Percentiles rank a stretch among this genome's conserved stretches.
Evolutionary conservation across 2,329 filamentous ascomycete species (phyloP).

Genomic region (Fusarium virguliforme): DNA sequence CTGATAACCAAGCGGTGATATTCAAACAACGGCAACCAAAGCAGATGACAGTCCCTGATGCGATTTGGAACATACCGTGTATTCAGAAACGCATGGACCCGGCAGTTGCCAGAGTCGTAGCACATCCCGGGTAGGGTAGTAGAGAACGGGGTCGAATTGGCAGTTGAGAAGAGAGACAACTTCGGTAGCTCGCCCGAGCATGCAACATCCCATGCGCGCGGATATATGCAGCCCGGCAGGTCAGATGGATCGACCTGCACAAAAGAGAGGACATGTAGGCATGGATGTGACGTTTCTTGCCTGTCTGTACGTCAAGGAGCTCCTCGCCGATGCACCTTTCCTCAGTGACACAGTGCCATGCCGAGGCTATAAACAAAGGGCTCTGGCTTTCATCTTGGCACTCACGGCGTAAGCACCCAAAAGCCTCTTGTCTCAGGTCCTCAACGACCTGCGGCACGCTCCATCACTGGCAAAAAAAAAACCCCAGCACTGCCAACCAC

Average conservation of each 20-base stretch:
- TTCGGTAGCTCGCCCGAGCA: not conserved
- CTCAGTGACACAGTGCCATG: not conserved
- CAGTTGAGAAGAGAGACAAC: not conserved
- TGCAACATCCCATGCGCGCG: constrained; percentile 4
- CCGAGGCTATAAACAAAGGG: constrained; percentile 1
- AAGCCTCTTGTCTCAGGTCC: not conserved
- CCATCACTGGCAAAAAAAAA: not conserved
- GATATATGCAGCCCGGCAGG: not conserved
- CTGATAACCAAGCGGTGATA: not conserved
- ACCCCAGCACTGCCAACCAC: not conserved
- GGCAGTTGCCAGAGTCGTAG: not conserved
- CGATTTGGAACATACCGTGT: not conserved
- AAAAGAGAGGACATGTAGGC: not conserved
- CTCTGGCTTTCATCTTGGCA: not conserved
- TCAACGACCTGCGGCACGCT: not conserved
- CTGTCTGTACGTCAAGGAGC: not conserved
- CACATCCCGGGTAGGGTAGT: not conserved
- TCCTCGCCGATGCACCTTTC: not conserved
- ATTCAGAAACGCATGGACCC: not conserved
- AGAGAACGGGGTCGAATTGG: not conserved
- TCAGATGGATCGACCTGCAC: constrained; percentile 6
- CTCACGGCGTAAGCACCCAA: not conserved
- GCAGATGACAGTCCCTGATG: not conserved
- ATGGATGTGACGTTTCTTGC: not conserved
- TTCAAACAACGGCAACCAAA: not conserved